Percentiles rank a stretch among this genome's conserved stretches.
Conservation (phyloP, 345 rosid genomes). For the Heritiera littoralis region DNA sequence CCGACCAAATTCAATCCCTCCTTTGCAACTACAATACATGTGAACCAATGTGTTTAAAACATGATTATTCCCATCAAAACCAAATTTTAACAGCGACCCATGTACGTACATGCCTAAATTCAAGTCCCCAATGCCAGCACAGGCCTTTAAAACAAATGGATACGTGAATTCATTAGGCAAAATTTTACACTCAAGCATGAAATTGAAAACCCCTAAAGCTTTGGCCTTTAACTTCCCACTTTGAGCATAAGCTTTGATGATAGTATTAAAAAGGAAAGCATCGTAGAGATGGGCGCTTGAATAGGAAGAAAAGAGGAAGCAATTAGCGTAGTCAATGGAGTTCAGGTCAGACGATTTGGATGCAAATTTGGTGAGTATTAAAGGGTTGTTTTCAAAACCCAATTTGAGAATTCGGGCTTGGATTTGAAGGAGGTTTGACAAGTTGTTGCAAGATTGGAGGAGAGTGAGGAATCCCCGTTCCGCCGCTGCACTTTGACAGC, state of each 20-base stretch:
- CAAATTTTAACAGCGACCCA: slow-evolving; percentile 46
- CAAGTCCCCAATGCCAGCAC: slow-evolving; percentile 51
- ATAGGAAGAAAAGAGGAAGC: slow-evolving; percentile 44
- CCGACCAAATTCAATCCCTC: slow-evolving; percentile 43
- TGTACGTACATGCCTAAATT: slow-evolving; percentile 46
- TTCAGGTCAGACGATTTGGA: slow-evolving; percentile 47
- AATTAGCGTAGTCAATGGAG: slow-evolving; percentile 41
- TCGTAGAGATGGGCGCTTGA: slow-evolving; percentile 44
- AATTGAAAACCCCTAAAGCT: slow-evolving; percentile 36
- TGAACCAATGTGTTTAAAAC: slow-evolving; percentile 56
- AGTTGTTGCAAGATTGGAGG: slow-evolving; percentile 38
- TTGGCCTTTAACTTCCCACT: slow-evolving; percentile 26
- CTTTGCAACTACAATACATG: slow-evolving; percentile 37
- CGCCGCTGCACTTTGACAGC: slow-evolving; percentile 31
- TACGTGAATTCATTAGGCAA: slow-evolving; percentile 54
- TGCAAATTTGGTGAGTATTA: slow-evolving; percentile 54
- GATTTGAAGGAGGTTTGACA: slow-evolving; percentile 38
- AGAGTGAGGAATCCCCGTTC: slow-evolving; percentile 48
- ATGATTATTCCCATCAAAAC: slow-evolving; percentile 44
- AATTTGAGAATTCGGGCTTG: slow-evolving; percentile 45
- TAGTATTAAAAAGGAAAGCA: slow-evolving; percentile 50
- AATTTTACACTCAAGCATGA: slow-evolving; percentile 36
- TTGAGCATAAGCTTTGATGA: slow-evolving; percentile 49
- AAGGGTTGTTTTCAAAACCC: slow-evolving; percentile 48
- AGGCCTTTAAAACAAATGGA: slow-evolving; percentile 54